phyloP scores from a whole-genome alignment of 2,329 filamentous ascomycete genomes.

The Penicillium sp. region DNA sequence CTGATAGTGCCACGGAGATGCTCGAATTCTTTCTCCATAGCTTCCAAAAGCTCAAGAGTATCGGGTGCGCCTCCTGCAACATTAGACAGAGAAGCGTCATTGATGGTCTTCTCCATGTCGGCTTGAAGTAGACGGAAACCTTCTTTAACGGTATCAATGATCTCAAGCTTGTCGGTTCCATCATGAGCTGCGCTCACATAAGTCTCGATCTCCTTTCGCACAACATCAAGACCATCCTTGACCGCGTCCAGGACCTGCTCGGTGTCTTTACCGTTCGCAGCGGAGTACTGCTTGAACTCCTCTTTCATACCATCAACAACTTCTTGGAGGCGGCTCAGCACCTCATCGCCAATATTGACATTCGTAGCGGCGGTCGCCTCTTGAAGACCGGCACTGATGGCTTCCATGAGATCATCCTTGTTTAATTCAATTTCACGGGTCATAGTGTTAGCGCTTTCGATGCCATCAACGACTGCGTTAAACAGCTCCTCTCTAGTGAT shows the following conservation, averaged over 20 bases:
- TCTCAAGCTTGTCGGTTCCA: slow-evolving; percentile 70
- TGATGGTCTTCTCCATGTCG: slow-evolving; percentile 54
- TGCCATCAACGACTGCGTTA: slow-evolving; percentile 58
- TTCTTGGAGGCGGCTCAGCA: slow-evolving; percentile 58
- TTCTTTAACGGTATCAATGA: slow-evolving; percentile 66
- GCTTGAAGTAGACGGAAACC: slow-evolving; percentile 63
- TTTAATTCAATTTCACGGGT: slow-evolving; percentile 60
- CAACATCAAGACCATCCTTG: slow-evolving; percentile 78
- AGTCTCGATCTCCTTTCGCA: slow-evolving; percentile 74
- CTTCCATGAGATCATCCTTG: slow-evolving; percentile 56
- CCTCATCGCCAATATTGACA: slow-evolving; percentile 54
- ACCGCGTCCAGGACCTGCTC: slow-evolving; percentile 86
- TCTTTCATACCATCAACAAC: slow-evolving; percentile 60
- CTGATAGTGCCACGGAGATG: slow-evolving; percentile 76
- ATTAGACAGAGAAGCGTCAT: slow-evolving; percentile 40
- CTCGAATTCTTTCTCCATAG: slow-evolving; percentile 79
- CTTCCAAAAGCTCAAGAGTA: slow-evolving; percentile 66
- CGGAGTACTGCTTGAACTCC: slow-evolving; percentile 74
- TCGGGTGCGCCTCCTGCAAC: slow-evolving; percentile 48
- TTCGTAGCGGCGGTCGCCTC: slow-evolving; percentile 53
- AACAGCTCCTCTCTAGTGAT: slow-evolving; percentile 56
- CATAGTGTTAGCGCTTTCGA: slow-evolving; percentile 48
- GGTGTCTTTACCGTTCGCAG: slow-evolving; percentile 74
- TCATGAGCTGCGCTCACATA: slow-evolving; percentile 74
- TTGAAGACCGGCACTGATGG: slow-evolving; percentile 57